Base-by-base conservation (phyloP, 257 asterid genomes). In the Rubia yunnanensis region DNA sequence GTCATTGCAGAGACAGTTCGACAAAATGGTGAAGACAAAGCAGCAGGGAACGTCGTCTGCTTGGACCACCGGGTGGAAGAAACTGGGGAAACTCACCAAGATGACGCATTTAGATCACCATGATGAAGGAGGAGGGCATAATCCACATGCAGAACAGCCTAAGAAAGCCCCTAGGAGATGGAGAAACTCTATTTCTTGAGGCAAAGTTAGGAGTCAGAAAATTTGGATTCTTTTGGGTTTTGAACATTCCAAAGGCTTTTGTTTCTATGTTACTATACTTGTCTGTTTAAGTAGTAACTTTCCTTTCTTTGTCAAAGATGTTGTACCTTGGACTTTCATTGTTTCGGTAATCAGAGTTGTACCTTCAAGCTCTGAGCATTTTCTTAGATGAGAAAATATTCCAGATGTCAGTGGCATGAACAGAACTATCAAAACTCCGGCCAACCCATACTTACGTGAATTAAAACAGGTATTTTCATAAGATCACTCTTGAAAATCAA, bases 141-240 rank as follows among this genome's bases (percentile, higher is more conserved):
- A 55, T 36, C 48, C 75, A 3, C 78, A 76, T 67, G 41, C 78
- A 22, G 92, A 84, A 69, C 84, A 78, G 61, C 24, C 76, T 23
- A 72, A 74, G 64, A 87, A 87, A 81, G 32, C 81, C 17, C 85
- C 91, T 5, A 83, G 97, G 62, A 85, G 95, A 76, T 90, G 97
- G 97, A 90, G 97, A 79, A 90, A 90, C 71, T 90, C 97, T 34
- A 84, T 88, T 73, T 90, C 97, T n/a, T 86, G 82, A 88, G 35
- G 22, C 32, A 26, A 32, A 50, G 57, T 35, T 49, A 46, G 36
- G 27, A 41, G 56, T 44, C 52, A 44, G 52, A 44, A 44, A 44
- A 14, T 22, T 41, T 49, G 9, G 7, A 27, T 28, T 35, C 27
- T 26, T n/a, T 63, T n/a, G 14, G 52, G 57, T 50, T 50, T 50